Conservation (phyloP, 2,329 filamentous ascomycete species). For the Neurospora sp. region DNA sequence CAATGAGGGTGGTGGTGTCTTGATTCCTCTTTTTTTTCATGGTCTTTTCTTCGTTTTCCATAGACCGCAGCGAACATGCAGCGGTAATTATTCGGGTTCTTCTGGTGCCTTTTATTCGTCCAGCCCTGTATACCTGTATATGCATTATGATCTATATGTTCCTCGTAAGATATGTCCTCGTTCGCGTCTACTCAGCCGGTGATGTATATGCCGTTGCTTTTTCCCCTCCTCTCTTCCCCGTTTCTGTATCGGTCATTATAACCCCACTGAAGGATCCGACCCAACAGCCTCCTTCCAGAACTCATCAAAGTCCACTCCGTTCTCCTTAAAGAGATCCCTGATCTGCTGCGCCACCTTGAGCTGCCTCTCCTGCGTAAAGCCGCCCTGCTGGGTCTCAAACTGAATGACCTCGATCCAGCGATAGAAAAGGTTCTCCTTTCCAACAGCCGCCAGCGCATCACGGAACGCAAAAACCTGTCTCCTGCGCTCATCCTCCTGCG, state of each 20-base stretch:
- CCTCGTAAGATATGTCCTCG: background rate
- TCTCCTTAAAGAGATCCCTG: constrained; percentile 60
- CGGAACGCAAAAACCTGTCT: constrained; percentile 74
- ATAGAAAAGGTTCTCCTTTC: constrained; percentile 84
- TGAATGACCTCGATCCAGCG: constrained; percentile 89
- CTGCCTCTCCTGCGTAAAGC: constrained; percentile 68
- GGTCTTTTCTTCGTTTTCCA: background rate
- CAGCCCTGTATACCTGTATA: background rate
- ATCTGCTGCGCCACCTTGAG: constrained; percentile 63
- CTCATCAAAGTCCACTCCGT: constrained; percentile 72
- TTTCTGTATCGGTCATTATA: constrained; percentile 8
- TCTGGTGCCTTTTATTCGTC: background rate
- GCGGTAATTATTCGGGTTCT: background rate
- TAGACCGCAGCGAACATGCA: background rate
- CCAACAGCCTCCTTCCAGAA: constrained; percentile 61
- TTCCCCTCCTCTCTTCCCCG: background rate
- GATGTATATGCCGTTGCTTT: background rate
- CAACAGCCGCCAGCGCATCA: constrained; percentile 61
- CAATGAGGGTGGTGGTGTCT: constrained; percentile 13
- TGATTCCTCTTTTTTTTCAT: background rate
- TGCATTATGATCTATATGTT: background rate
- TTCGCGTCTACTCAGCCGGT: background rate
- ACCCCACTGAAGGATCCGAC: constrained; percentile 23
- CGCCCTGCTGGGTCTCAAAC: constrained; percentile 69
- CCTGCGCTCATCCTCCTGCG: constrained; percentile 51